phyloP scores from a whole-genome alignment of 164 flowering plant species.

The Taxillus chinensis region DNA sequence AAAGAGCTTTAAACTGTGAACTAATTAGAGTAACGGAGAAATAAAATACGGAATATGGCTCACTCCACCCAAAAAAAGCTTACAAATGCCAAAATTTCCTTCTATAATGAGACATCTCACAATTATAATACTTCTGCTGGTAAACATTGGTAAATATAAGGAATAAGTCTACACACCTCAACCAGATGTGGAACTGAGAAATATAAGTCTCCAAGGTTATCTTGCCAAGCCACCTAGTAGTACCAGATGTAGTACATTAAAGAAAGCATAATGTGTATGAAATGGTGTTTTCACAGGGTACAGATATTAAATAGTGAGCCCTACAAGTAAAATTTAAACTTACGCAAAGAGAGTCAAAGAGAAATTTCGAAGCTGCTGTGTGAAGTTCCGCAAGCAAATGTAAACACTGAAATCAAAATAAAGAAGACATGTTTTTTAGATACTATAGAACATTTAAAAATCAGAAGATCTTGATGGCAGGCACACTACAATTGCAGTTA shows the following conservation, averaged over 20 bases:
- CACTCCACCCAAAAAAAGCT: too few relatives aligned
- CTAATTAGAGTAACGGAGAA: too few relatives aligned
- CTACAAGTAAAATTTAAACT: slow-evolving; percentile 13
- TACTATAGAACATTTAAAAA: background rate
- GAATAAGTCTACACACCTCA: slow-evolving; percentile 47
- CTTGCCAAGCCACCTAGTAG: slow-evolving; percentile 94
- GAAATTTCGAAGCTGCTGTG: slow-evolving; percentile 75
- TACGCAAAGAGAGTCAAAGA: slow-evolving; percentile 94
- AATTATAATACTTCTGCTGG: too few relatives aligned
- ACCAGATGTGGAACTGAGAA: slow-evolving; percentile 98
- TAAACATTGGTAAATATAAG: too few relatives aligned
- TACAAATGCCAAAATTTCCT: too few relatives aligned
- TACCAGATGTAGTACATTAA: background rate
- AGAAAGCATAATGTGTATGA: background rate
- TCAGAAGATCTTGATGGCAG: background rate
- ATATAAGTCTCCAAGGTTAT: slow-evolving; percentile 94
- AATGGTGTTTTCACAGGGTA: too few relatives aligned
- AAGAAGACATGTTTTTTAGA: slow-evolving; percentile 7
- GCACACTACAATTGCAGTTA: background rate
- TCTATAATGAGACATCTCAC: too few relatives aligned
- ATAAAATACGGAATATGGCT: too few relatives aligned
- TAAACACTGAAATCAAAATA: slow-evolving; percentile 58
- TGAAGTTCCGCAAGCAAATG: slow-evolving; percentile 84
- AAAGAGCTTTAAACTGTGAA: too few relatives aligned
- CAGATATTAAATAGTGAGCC: background rate